Percentiles rank a stretch among this genome's conserved stretches.
These are phyloP conservation scores for Plasmodium reichenowi DNA, from an alignment of 169 alveolate species.

Conservation along the genomic window DNA sequence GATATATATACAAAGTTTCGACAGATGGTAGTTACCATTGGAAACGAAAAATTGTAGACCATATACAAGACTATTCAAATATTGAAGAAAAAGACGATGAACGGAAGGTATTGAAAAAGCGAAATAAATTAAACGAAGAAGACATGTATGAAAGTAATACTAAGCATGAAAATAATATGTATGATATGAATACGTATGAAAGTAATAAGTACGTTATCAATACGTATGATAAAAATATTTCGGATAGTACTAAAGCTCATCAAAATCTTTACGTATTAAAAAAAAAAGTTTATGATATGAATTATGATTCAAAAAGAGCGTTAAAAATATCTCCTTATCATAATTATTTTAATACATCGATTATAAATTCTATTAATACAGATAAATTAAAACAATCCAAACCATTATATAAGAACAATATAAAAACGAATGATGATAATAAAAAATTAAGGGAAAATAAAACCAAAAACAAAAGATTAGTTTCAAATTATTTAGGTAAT, in stretches of 20 bases:
- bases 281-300: conserved; percentile 12
- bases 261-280: neutral
- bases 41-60: conserved; percentile 58
- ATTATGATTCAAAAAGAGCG: conserved; percentile 57
- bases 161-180: neutral
- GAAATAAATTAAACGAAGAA: conserved; percentile 7
- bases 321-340: conserved; percentile 14
- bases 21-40: conserved; percentile 72
- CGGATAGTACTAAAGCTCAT: too few species aligned
- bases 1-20: conserved; percentile 70
- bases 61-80: conserved; percentile 28
- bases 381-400: neutral
- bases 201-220: neutral
- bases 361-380: neutral
- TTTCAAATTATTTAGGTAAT: conserved; percentile 77
- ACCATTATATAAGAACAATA: neutral
- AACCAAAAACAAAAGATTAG: conserved; percentile 30
- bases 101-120: conserved; percentile 8
- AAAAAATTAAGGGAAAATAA: conserved; percentile 33
- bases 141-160: neutral
- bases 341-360: conserved; percentile 10
- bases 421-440: conserved; percentile 12
- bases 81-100: conserved; percentile 15
- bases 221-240: too few species aligned
- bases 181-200: neutral